A percentile compares a stretch with the other conserved stretches of the same genome.
Evolutionary conservation across 2,329 filamentous ascomycete genomes (phyloP).

Genomic region (Pseudogymnoascus sp.): DNA sequence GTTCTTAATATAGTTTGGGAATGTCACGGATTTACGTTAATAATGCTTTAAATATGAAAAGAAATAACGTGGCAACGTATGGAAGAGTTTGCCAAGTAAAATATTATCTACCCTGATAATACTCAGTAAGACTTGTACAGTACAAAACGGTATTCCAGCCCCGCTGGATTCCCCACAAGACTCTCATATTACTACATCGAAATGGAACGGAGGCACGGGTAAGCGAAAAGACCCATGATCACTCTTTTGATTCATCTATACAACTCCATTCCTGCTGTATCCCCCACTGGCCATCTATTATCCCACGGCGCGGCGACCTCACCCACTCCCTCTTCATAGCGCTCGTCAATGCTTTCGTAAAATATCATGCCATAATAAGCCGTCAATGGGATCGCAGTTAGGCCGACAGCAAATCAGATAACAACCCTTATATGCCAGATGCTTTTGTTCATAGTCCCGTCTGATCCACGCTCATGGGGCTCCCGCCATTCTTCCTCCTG

Average conservation of each 20-base stretch:
- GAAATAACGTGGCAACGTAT: neutral
- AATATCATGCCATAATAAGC: constrained; percentile 5
- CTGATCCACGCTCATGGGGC: constrained; percentile 27
- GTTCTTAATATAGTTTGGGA: neutral
- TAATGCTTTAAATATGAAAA: neutral
- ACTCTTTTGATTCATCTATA: constrained; percentile 8
- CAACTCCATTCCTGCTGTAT: constrained; percentile 6
- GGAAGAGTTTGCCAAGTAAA: neutral
- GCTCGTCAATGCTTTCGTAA: constrained; percentile 7
- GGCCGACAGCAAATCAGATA: neutral
- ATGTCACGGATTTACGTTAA: neutral
- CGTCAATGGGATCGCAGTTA: neutral
- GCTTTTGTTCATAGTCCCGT: constrained; percentile 2
- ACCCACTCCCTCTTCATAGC: constrained; percentile 1
- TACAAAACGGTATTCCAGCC: neutral
- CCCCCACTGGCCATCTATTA: constrained; percentile 4
- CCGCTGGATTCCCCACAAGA: neutral
- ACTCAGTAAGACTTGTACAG: neutral
- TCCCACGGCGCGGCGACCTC: constrained; percentile 4
- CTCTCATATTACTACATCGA: neutral
- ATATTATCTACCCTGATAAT: neutral
- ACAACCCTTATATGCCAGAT: constrained; percentile 6
- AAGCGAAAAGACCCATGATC: constrained; percentile 2
- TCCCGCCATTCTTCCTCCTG: constrained; percentile 21
- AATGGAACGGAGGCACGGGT: neutral